Evolutionary conservation across 169 alveolate species (phyloP), one percentile per base, ranked within the genome.

Genomic region (Prorocentrum cordatum): DNA sequence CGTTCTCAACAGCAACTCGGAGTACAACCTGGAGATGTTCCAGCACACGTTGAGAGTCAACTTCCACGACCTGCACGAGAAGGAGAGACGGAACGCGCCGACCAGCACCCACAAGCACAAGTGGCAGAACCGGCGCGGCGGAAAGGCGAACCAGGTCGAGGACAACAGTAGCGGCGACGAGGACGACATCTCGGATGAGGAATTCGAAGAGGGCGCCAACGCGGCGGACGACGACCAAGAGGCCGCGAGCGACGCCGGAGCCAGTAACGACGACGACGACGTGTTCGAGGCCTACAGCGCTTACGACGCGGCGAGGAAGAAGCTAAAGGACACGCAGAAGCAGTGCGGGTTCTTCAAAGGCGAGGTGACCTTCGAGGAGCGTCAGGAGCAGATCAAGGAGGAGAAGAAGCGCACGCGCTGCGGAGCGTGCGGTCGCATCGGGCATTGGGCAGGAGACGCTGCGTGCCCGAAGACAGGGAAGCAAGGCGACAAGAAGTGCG

Each of bases 11-110:
- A 67, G 36, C 54, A 33, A 67, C 58, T 14, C 32, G 12, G 10
- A 47, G 12, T 67, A 67, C 12, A n/a, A 18, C 33, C 27, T 24
- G 7, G 54, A 42, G 1, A 54, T 47, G n/a, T 35, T 67, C n/a
- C 58, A 67, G 35, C 77, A 67, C 27, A 6, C 77, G 9, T n/a
- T 67, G 22, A 12, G 77, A 1, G 35, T 67, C 5, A 20, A 24
- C 54, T 67, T 22, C 58, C 58, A 67, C 36, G 77, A 67, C 24
- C 58, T 67, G 32, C 77, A 67, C n/a, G 77, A 67, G 16, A 12
- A 33, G 3, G 77, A 67, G 77, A 62, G n/a, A n/a, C n/a, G n/a
- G n/a, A n/a, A n/a, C n/a, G n/a, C n/a, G n/a, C n/a, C n/a, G n/a
- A n/a, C n/a, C n/a, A n/a, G n/a, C n/a, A n/a, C n/a, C n/a, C n/a